phyloP scores from a whole-genome alignment of 176 grass and related monocot genomes.

The Aegilops umbellulata region DNA sequence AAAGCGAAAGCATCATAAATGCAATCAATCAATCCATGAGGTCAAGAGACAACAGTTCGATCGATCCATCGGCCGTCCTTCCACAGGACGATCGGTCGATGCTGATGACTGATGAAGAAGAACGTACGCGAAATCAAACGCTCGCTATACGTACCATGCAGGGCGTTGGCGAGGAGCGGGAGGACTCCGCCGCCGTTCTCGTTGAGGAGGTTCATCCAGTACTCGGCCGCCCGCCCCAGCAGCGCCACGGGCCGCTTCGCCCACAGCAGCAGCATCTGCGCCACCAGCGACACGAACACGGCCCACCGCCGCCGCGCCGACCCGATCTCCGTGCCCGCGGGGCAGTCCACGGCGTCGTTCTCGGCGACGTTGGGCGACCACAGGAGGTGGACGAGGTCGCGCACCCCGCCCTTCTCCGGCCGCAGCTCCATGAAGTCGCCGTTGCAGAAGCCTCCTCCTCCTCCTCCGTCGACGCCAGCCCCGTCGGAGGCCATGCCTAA shows the following conservation, averaged over 20 bases:
- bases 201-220: slow-evolving; percentile 73
- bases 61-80: not conserved
- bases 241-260: slow-evolving; percentile 58
- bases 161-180: slow-evolving; percentile 34
- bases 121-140: not conserved
- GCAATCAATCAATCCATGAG: not conserved
- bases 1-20: slow-evolving; percentile 14
- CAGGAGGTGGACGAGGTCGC: slow-evolving; percentile 46
- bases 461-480: not conserved
- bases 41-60: not conserved
- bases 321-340: slow-evolving; percentile 43
- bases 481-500: not conserved
- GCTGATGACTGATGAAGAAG: not conserved
- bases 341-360: slow-evolving; percentile 55
- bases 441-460: not conserved
- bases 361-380: slow-evolving; percentile 40
- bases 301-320: slow-evolving; percentile 47
- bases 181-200: slow-evolving; percentile 53
- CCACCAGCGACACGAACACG: slow-evolving; percentile 53
- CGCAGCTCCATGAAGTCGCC: slow-evolving; percentile 62
- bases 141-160: slow-evolving; percentile 36
- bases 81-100: not conserved
- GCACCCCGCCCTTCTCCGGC: slow-evolving; percentile 45
- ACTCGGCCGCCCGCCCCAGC: slow-evolving; percentile 42
- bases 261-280: slow-evolving; percentile 56